Percentiles rank a stretch among this genome's conserved stretches.
phyloP scores from a whole-genome alignment of 140 eudicot genomes.

The Ambrosia hybrid region DNA sequence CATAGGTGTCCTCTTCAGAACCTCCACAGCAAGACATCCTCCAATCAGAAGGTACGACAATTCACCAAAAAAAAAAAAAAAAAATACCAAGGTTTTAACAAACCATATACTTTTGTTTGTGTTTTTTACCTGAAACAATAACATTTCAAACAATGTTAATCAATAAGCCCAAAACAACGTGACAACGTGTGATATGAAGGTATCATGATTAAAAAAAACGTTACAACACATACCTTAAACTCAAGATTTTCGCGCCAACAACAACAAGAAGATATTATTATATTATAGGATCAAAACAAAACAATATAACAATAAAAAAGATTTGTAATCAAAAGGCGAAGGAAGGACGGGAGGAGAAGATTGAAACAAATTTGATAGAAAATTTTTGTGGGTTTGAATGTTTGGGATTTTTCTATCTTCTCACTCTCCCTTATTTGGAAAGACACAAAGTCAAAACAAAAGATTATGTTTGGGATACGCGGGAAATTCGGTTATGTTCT shows the following conservation, averaged over 20 bases:
- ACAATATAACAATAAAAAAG: not conserved
- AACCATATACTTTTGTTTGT: constrained; percentile 25
- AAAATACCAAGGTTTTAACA: not conserved
- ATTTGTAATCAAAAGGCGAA: not conserved
- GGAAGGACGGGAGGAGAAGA: constrained; percentile 23
- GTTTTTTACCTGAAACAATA: constrained; percentile 10
- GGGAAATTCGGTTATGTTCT: constrained; percentile 50
- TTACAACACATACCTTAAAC: constrained; percentile 12
- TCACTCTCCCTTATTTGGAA: constrained; percentile 23
- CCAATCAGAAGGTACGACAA: not conserved
- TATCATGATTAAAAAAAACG: constrained; percentile 19
- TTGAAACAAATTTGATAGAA: not conserved
- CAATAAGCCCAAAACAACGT: constrained; percentile 2
- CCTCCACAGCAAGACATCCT: constrained; percentile 90
- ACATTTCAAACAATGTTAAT: constrained; percentile 21
- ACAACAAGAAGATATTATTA: not conserved
- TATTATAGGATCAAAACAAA: not conserved
- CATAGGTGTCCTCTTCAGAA: constrained; percentile 58
- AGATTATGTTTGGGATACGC: constrained; percentile 38
- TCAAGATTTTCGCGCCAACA: not conserved
- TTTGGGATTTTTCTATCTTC: constrained; percentile 25
- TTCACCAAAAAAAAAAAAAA: too few species aligned
- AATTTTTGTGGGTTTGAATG: constrained; percentile 16
- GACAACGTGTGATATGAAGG: not conserved
- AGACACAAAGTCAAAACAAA: constrained; percentile 17